Percentiles rank a stretch among this genome's conserved stretches.
These are phyloP conservation scores for Rhizopogon vinicolor DNA, from an alignment of 768 basidiomycete genomes.

Conservation along the genomic window DNA sequence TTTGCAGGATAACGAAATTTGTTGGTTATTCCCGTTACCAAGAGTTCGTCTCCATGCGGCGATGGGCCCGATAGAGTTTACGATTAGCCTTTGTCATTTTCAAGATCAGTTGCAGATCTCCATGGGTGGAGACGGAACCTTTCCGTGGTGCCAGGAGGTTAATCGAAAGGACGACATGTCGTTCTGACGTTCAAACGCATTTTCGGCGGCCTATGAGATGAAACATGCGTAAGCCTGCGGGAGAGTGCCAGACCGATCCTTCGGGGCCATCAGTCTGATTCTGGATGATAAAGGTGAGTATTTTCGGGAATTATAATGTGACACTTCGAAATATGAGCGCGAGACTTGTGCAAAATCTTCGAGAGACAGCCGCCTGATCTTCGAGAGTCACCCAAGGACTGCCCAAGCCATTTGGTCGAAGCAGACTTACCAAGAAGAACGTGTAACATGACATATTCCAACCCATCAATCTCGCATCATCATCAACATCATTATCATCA, in stretches of 20 bases:
- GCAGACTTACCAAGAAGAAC: not conserved
- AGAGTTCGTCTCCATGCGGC: not conserved
- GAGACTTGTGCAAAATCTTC: conserved; percentile 9
- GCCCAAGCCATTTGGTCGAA: not conserved
- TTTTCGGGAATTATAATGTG: conserved; percentile 10
- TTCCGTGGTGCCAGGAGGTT: conserved; percentile 10
- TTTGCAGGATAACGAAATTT: conserved; percentile 61
- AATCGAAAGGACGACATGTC: conserved; percentile 9
- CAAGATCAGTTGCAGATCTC: conserved; percentile 13
- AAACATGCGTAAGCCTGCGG: conserved; percentile 16
- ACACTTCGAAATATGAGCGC: conserved; percentile 22
- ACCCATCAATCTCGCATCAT: not conserved
- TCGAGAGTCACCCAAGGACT: not conserved
- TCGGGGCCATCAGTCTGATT: conserved; percentile 19
- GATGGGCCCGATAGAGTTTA: conserved; percentile 27
- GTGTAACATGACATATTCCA: not conserved
- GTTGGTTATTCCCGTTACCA: not conserved
- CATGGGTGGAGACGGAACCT: conserved; percentile 13
- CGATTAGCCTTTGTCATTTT: conserved; percentile 29
- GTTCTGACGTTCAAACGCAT: conserved; percentile 1
- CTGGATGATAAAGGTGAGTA: conserved; percentile 13
- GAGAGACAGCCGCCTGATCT: not conserved
- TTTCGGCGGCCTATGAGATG: conserved; percentile 8
- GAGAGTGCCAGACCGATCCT: conserved; percentile 7
- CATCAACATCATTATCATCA: no score